Base-by-base conservation (phyloP, 1,284 basidiomycete genomes). In the Leccinum fallax region DNA sequence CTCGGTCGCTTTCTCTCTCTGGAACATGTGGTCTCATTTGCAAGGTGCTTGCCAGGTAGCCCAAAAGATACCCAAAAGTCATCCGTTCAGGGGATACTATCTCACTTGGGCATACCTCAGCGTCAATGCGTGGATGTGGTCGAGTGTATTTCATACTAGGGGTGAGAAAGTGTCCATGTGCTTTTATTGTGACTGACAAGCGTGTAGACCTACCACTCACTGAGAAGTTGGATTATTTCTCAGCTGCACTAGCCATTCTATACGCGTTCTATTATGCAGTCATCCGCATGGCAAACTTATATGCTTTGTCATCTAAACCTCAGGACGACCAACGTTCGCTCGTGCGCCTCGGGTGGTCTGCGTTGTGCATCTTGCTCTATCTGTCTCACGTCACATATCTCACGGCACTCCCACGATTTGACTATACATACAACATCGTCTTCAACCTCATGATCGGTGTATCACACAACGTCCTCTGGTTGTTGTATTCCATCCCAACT, bases 141-240 rank as follows among this genome's bases (percentile, higher is more conserved):
- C 92, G 7, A 78, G 90, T 1, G 83, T 98, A 11, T 99, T 99
- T 71, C 97, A 99, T 74, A 92, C 90, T 0, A 81, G 97, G 82
- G 94, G 94, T 93, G 68, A 64, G 82, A 70, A 24, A 58, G 10
- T 24, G 19, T 48, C 60, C 52, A 38, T 46, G 26, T 24, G 11
- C 55, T 11, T 38, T 36, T 43, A 38, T 13, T 30, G 13, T 57
- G 26, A 28, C 63, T 70, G 46, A 73, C 51, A 53, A 57, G 59
- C 43, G 13, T 38, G 3, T 66, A 95, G 97, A 98, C 78, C 82
- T 87, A 19, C 85, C 89, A 2, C 75, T 79, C 49, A 99, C 97
- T 1, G 97, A 99, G 76, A 92, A 90, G 66, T 69, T 96, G 68
- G 97, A 99, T 74, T 99, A 99, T 76, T 98, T 98, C 74, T 94